Conservation (phyloP, 1,139 yeast genomes). For the Meyerozyma athensensis region DNA sequence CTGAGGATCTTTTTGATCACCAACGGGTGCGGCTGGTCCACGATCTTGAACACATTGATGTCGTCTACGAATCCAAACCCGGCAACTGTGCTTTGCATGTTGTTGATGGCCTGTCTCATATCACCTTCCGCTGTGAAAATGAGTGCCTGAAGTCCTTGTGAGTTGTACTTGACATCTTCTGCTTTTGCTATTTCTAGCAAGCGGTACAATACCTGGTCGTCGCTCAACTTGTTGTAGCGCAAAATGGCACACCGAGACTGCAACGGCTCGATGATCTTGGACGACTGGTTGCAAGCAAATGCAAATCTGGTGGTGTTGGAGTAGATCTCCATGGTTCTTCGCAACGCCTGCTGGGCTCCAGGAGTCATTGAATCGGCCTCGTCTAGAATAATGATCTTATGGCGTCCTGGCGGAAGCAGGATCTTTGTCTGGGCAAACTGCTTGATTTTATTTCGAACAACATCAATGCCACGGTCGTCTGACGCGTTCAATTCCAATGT, state of each 20-base stretch:
- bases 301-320: conserved; percentile 95
- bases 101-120: conserved; percentile 97
- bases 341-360: conserved; percentile 94
- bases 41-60: conserved; percentile 89
- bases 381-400: conserved; percentile 85
- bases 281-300: conserved; percentile 93
- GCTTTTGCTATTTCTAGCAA: conserved; percentile 64
- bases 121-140: conserved; percentile 98
- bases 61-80: conserved; percentile 90
- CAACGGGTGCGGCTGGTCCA: conserved; percentile 94
- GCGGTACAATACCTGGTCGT: conserved; percentile 78
- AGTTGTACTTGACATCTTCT: conserved; percentile 74
- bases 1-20: conserved; percentile 72
- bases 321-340: conserved; percentile 96
- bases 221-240: conserved; percentile 74
- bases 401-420: conserved; percentile 49
- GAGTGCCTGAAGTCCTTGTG: conserved; percentile 90
- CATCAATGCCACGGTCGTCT: conserved; percentile 48
- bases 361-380: conserved; percentile 99
- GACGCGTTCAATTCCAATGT: conserved; percentile 71
- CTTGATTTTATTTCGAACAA: conserved; percentile 44
- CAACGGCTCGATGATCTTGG: conserved; percentile 91
- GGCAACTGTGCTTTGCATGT: conserved; percentile 87
- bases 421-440: conserved; percentile 74
- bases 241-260: conserved; percentile 96